Conservation (phyloP, 2,329 filamentous ascomycete species). For the Aspergillus eucalypticola region DNA sequence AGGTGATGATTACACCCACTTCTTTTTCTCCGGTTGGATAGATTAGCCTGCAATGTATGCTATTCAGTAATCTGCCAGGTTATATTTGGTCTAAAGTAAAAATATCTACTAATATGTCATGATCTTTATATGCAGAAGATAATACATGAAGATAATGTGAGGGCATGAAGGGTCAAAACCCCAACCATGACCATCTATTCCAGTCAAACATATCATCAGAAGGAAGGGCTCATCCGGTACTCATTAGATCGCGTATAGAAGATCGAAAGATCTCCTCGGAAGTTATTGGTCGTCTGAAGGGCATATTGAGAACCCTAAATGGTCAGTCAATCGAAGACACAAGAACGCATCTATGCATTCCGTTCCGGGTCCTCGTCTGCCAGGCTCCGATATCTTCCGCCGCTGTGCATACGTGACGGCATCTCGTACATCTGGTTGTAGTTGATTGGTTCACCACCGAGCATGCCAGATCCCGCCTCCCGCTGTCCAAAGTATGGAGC, state of each 20-base stretch:
- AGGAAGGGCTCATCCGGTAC: constrained; percentile 13
- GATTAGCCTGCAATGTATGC: background rate
- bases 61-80: background rate
- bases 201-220: constrained; percentile 12
- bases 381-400: constrained; percentile 62
- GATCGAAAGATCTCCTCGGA: background rate
- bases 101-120: constrained; percentile 7
- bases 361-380: constrained; percentile 41
- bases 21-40: background rate
- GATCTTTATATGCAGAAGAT: constrained; percentile 20
- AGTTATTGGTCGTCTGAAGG: background rate
- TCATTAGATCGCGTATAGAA: constrained; percentile 14
- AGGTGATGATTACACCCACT: background rate
- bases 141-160: constrained; percentile 13
- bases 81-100: background rate
- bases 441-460: constrained; percentile 78
- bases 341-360: constrained; percentile 24
- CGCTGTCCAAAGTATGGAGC: constrained; percentile 75
- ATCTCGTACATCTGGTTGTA: constrained; percentile 89
- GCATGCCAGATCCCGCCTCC: constrained; percentile 70
- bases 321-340: background rate
- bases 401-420: constrained; percentile 63
- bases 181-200: constrained; percentile 8
- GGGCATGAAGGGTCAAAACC: background rate
- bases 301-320: background rate